These are phyloP conservation scores for Heterotrichella gracilis DNA, from an alignment of 352 stramenopile genomes.

Conservation along the genomic window DNA sequence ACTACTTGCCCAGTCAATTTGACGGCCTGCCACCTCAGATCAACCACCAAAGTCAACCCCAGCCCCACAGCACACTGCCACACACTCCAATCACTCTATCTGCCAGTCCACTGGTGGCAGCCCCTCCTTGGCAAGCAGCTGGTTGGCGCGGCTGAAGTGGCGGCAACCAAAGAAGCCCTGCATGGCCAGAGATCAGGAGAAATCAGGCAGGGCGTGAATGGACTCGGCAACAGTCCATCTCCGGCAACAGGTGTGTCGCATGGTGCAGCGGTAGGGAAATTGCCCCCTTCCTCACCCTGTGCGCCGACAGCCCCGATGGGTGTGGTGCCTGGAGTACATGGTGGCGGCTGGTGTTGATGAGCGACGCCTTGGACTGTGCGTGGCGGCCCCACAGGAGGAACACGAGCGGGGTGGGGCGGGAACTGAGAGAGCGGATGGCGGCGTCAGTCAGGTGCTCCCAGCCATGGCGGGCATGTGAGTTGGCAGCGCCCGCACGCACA, in stretches of 20 bases:
- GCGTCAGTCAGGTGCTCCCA: slow-evolving; percentile 88
- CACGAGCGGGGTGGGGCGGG: slow-evolving; percentile 44
- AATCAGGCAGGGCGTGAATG: background rate
- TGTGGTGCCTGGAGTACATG: slow-evolving; percentile 43
- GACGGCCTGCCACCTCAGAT: too few species aligned
- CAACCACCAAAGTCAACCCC: too few species aligned
- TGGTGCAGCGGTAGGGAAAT: too few species aligned
- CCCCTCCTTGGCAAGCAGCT: background rate
- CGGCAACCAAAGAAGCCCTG: slow-evolving; percentile 35
- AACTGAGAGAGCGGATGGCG: slow-evolving; percentile 45
- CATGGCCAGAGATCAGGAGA: too few species aligned
- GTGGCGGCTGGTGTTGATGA: slow-evolving; percentile 41
- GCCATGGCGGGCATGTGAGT: slow-evolving; percentile 68
- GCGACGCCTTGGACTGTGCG: slow-evolving; percentile 34
- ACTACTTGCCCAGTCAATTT: too few species aligned
- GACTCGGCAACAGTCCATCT: background rate
- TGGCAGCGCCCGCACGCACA: slow-evolving; percentile 47
- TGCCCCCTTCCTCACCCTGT: too few species aligned
- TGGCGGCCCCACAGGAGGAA: slow-evolving; percentile 94
- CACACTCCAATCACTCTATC: too few species aligned
- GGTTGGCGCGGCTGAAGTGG: slow-evolving; percentile 40
- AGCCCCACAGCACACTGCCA: too few species aligned
- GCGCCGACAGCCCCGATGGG: slow-evolving; percentile 56
- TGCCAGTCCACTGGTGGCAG: background rate
- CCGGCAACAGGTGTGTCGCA: too few species aligned